Base-by-base conservation (phyloP, 1,139 yeast genomes). In the Suhomyces bokatorum region DNA sequence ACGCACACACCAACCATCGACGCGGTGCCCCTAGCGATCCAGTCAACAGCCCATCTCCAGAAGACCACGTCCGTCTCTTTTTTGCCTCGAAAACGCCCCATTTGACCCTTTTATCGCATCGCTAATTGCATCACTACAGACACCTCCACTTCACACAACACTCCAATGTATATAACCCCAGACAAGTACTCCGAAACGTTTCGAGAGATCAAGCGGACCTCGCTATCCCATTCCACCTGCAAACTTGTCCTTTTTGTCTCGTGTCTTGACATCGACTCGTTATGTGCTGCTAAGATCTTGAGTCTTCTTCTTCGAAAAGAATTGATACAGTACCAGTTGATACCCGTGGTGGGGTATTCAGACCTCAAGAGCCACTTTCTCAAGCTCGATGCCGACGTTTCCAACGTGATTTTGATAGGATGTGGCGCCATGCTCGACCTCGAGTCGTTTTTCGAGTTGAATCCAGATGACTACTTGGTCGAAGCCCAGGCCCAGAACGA, bases 391-490 rank as follows among this genome's bases (percentile, higher is more conserved):
- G 75, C 69, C 10, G 95, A 88, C 45, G 83, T 93, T n/a, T 68
- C 81, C 12, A 90, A 86, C 57, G 85, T 93, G 11, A 65, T 95
- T 5, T 70, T 91, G 37, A 69, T 95, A 2, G 99, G 99, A 0
- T 93, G 97, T 67, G 99, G 99, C n/a, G 96, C 96, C 13, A 83
- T 87, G 78, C 79, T 91, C 27, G 98, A 95, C 63, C 61, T 95
- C 32, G 95, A 88, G 59, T 76, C 81, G 32, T 88, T 87, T 59
- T 73, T 93, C 40, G 91, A 83, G 26, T 76, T 87, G 9, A 81
- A 83, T 45, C 75, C 78, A 0, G 76, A 75, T 28, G 77, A 77
- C 4, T 76, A 66, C 46, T 45, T 48, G 32, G 49, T 34, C 26
- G 37, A 34, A 50, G 47, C 41, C 10, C 24, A 14, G 13, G 35